phyloP scores from a whole-genome alignment of 371 early-diverging fungal species.

The Apophysomyces trapeziformis region DNA sequence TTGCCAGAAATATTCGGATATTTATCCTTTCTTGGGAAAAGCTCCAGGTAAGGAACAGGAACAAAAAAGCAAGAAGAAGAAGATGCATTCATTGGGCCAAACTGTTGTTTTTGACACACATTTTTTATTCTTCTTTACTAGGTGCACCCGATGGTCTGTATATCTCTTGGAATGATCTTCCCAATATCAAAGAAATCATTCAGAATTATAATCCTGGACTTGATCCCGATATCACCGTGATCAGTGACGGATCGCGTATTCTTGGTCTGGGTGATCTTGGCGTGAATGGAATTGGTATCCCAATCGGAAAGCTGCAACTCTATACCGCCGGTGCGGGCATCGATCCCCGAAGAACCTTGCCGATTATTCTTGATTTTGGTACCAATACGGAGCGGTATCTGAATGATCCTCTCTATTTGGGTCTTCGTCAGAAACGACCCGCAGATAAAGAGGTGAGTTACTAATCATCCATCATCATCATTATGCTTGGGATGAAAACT shows the following conservation, averaged over 20 bases:
- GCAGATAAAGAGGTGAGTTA: slow-evolving; percentile 54
- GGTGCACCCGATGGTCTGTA: slow-evolving; percentile 81
- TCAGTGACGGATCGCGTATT: slow-evolving; percentile 93
- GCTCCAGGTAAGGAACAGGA: slow-evolving; percentile 59
- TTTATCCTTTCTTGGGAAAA: slow-evolving; percentile 77
- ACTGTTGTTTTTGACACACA: neutral
- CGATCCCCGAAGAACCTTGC: slow-evolving; percentile 83
- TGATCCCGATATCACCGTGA: slow-evolving; percentile 80
- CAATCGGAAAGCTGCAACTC: slow-evolving; percentile 90
- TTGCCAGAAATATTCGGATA: slow-evolving; percentile 86
- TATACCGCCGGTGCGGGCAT: slow-evolving; percentile 92
- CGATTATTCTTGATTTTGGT: slow-evolving; percentile 90
- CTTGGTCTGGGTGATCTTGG: slow-evolving; percentile 93
- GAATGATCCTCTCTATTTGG: slow-evolving; percentile 87
- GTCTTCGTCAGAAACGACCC: slow-evolving; percentile 77
- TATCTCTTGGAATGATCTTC: slow-evolving; percentile 76
- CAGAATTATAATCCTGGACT: slow-evolving; percentile 63
- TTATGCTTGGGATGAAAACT: no score
- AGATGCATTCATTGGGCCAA: neutral
- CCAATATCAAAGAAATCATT: slow-evolving; percentile 73
- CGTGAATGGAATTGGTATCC: slow-evolving; percentile 91
- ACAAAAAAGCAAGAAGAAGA: neutral
- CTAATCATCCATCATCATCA: no score
- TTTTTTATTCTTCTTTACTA: neutral
- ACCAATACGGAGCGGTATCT: slow-evolving; percentile 80